Evolutionary conservation across 257 asterid genomes (phyloP).

Genomic region (Leonotis leonurus): DNA sequence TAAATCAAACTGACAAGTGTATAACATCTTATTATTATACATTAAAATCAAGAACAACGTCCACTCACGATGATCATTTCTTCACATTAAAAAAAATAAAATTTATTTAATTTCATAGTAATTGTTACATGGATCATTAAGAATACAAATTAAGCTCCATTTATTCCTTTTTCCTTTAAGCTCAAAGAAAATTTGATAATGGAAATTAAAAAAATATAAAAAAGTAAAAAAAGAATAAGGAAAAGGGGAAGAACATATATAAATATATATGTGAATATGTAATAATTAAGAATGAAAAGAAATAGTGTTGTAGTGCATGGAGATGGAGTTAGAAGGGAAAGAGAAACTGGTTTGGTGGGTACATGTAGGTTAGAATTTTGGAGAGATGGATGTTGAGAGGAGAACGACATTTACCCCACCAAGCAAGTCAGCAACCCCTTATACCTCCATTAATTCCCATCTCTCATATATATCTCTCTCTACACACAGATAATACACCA

Average conservation of each 20-base stretch:
- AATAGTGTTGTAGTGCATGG: conserved; percentile 14
- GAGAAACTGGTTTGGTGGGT: conserved; percentile 28
- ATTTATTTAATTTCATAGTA: too few species aligned
- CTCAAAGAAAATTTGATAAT: too few species aligned
- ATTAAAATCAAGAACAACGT: too few species aligned
- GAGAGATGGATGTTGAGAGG: conserved; percentile 25
- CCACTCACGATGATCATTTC: too few species aligned
- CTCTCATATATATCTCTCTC: neutral
- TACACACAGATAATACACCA: too few species aligned
- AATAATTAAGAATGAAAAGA: neutral
- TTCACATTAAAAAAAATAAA: too few species aligned
- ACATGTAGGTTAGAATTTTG: conserved; percentile 39
- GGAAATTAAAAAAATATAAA: too few species aligned
- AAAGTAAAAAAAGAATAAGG: neutral
- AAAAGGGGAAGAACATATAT: too few species aligned
- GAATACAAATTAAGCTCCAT: too few species aligned
- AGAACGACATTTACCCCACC: conserved; percentile 39
- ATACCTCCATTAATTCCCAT: conserved; percentile 13
- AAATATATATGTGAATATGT: neutral
- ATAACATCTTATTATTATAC: neutral
- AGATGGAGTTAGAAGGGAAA: conserved; percentile 29
- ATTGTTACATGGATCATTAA: too few species aligned
- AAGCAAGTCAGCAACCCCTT: conserved; percentile 54
- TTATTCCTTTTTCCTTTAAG: too few species aligned
- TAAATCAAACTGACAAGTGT: conserved; percentile 24